Conservation (phyloP, 2,329 filamentous ascomycete genomes). For the Metarhizium anisopliae region DNA sequence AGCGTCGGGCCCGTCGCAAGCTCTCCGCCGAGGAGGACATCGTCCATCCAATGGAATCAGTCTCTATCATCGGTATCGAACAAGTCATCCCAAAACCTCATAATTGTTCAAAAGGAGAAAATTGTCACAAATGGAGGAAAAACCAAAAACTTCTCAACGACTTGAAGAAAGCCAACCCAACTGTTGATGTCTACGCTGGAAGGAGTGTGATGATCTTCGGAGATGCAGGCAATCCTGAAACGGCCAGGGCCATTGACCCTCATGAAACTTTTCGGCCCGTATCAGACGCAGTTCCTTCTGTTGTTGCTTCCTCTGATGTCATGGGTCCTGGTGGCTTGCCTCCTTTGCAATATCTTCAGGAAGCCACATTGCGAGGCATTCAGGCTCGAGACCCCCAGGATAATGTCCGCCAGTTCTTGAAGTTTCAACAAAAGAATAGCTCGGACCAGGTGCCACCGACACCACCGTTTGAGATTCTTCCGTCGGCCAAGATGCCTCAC, state of each 20-base stretch:
- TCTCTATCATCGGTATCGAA: constrained; percentile 88
- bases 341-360: constrained; percentile 61
- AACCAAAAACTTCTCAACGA: constrained; percentile 70
- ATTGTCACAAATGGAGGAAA: constrained; percentile 73
- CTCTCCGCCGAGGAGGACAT: constrained; percentile 48
- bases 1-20: constrained; percentile 28
- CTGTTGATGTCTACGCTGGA: constrained; percentile 42
- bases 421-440: constrained; percentile 61
- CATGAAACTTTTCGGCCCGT: constrained; percentile 53
- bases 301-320: constrained; percentile 86
- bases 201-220: constrained; percentile 70
- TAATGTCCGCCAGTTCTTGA: constrained; percentile 84
- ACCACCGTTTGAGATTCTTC: constrained; percentile 59
- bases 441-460: constrained; percentile 54
- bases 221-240: constrained; percentile 68
- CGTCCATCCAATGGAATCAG: constrained; percentile 71
- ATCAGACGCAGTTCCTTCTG: constrained; percentile 69
- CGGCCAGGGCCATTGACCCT: constrained; percentile 47
- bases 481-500: constrained; percentile 37
- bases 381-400: constrained; percentile 76
- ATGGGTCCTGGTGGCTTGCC: constrained; percentile 61
- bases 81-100: constrained; percentile 80
- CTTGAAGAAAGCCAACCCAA: constrained; percentile 67
- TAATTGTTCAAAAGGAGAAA: constrained; percentile 76
- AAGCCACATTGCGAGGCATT: constrained; percentile 61